These are phyloP conservation scores for Arctostaphylos glauca DNA, from an alignment of 148 eudicot genomes.

Conservation along the genomic window DNA sequence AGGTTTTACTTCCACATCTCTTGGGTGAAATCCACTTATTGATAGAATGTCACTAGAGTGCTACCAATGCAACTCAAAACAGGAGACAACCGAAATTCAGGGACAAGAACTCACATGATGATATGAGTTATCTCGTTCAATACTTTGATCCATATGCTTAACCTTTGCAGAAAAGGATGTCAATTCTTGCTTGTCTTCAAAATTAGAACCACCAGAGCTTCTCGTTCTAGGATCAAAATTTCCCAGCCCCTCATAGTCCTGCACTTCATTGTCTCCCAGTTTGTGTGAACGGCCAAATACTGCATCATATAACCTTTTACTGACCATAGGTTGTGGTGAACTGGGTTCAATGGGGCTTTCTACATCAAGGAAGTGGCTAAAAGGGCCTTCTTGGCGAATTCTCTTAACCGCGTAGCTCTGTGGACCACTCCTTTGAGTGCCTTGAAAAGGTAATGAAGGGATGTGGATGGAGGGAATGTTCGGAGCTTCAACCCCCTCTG, in stretches of 20 bases:
- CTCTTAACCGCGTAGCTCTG: conserved; percentile 16
- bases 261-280: conserved; percentile 14
- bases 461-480: conserved; percentile 37
- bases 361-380: neutral
- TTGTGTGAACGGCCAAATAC: conserved; percentile 29
- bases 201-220: conserved; percentile 22
- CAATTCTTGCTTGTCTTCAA: conserved; percentile 22
- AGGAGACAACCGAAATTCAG: neutral
- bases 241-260: conserved; percentile 22
- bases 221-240: conserved; percentile 21
- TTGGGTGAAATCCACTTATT: neutral
- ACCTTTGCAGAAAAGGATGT: conserved; percentile 18
- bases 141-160: conserved; percentile 16
- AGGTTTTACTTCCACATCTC: neutral
- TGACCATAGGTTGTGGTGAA: conserved; percentile 41
- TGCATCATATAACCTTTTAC: conserved; percentile 39
- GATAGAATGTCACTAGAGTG: neutral
- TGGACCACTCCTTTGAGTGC: conserved; percentile 8
- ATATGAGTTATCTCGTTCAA: conserved; percentile 13
- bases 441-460: conserved; percentile 33
- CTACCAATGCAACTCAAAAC: neutral
- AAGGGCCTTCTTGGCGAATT: neutral
- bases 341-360: conserved; percentile 23
- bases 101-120: conserved; percentile 19
- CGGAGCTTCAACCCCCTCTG: conserved; percentile 48